Evolutionary conservation across 2,329 filamentous ascomycete genomes (phyloP).

Genomic region (Metarhizium rileyi): DNA sequence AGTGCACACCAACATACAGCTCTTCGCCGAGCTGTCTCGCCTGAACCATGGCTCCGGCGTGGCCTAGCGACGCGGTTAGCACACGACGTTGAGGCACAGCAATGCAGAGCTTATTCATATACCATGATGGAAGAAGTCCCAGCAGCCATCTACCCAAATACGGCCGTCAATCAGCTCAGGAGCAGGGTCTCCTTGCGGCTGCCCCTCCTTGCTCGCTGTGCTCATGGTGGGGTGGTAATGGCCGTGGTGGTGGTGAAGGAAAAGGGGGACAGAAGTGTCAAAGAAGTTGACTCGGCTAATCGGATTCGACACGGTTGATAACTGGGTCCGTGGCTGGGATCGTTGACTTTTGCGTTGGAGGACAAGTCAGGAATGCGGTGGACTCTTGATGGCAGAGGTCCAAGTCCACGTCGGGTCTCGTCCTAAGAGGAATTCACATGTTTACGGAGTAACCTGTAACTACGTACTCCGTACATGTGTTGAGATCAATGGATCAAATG

Average conservation of each 20-base stretch:
- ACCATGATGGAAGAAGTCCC: slow-evolving; percentile 98
- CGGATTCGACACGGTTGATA: not conserved
- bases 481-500: too few relatives aligned
- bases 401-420: not conserved
- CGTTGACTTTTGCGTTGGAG: not conserved
- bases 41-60: slow-evolving; percentile 94
- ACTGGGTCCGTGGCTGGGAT: not conserved
- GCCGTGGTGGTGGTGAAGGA: not conserved
- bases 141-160: slow-evolving; percentile 98
- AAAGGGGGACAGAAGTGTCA: not conserved
- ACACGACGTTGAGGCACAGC: not conserved
- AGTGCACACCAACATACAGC: slow-evolving; percentile 87
- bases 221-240: slow-evolving; percentile 10
- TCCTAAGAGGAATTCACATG: not conserved
- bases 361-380: not conserved
- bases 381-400: not conserved
- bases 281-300: not conserved
- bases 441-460: too few relatives aligned
- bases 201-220: slow-evolving; percentile 15
- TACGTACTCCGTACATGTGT: too few relatives aligned
- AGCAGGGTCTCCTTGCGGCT: slow-evolving; percentile 35
- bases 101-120: slow-evolving; percentile 13
- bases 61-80: slow-evolving; percentile 43
- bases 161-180: slow-evolving; percentile 55
- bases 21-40: slow-evolving; percentile 83